These are phyloP conservation scores for Russula compacta DNA, from an alignment of 768 basidiomycete genomes.

Conservation along the genomic window DNA sequence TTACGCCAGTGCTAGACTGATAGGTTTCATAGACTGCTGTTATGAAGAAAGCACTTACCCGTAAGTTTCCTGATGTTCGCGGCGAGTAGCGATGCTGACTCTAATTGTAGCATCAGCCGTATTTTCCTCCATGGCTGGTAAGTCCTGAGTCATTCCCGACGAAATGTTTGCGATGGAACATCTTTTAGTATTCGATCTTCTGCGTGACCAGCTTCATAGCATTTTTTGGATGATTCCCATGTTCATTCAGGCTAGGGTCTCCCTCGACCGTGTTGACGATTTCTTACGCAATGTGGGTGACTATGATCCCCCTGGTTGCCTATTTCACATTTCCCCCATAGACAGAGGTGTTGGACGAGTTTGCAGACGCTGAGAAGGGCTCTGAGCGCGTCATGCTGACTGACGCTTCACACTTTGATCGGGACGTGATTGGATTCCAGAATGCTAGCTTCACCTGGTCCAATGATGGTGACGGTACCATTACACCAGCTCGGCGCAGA, in stretches of 20 bases:
- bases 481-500: constrained; percentile 36
- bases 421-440: constrained; percentile 38
- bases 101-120: constrained; percentile 21
- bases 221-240: constrained; percentile 22
- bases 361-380: constrained; percentile 12
- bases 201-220: constrained; percentile 28
- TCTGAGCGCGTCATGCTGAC: constrained; percentile 15
- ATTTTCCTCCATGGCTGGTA: constrained; percentile 25
- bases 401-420: constrained; percentile 16
- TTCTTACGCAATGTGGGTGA: constrained; percentile 29
- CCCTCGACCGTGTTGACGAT: constrained; percentile 31
- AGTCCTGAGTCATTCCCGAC: not conserved
- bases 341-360: constrained; percentile 30
- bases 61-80: not conserved
- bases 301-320: not conserved
- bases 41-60: constrained; percentile 29
- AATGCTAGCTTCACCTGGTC: constrained; percentile 52
- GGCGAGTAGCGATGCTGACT: not conserved
- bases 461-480: constrained; percentile 27
- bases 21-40: constrained; percentile 24
- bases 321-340: constrained; percentile 3
- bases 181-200: constrained; percentile 32
- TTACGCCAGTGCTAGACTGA: not conserved
- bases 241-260: constrained; percentile 30
- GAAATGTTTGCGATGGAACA: not conserved